Conservation (phyloP, 371 early-diverging fungal genomes). For the Mortierella sp. region DNA sequence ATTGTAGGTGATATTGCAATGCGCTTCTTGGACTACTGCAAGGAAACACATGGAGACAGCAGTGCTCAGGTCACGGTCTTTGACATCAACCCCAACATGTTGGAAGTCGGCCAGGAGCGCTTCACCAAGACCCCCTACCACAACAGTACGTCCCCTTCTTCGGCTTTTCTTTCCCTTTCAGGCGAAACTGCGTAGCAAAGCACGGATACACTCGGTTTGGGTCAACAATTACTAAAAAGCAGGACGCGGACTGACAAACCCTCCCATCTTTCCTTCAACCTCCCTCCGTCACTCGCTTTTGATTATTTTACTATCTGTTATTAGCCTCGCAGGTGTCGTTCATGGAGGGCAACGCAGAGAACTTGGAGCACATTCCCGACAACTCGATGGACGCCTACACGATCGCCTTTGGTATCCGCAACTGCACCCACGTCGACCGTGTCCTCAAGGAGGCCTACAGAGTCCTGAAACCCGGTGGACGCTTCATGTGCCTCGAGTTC, state of each 20-base stretch:
- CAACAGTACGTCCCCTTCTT: constrained; percentile 61
- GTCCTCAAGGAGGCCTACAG: constrained; percentile 93
- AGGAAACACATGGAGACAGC: constrained; percentile 72
- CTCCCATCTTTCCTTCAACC: too few relatives aligned
- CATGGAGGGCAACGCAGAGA: constrained; percentile 93
- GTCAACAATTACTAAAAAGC: too few relatives aligned
- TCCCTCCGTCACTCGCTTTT: too few relatives aligned
- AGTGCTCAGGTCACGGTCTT: constrained; percentile 88
- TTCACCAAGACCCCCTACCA: constrained; percentile 72
- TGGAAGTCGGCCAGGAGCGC: constrained; percentile 89
- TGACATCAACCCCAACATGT: constrained; percentile 97
- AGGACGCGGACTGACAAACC: too few relatives aligned
- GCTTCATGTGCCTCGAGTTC: constrained; percentile 96
- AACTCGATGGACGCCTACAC: constrained; percentile 93
- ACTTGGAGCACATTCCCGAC: constrained; percentile 79
- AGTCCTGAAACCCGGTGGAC: constrained; percentile 95
- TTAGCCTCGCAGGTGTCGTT: constrained; percentile 76
- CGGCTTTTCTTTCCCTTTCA: background rate
- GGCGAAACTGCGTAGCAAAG: too few relatives aligned
- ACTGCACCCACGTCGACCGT: constrained; percentile 93
- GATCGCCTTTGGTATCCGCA: constrained; percentile 97
- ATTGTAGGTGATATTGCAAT: constrained; percentile 92
- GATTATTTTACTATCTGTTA: too few relatives aligned
- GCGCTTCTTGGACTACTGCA: constrained; percentile 89
- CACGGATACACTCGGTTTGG: too few relatives aligned